A percentile compares a stretch with the other conserved stretches of the same genome.
These are phyloP conservation scores for Malassezia pachydermatis DNA, from an alignment of 1,284 basidiomycete species.

Conservation along the genomic window DNA sequence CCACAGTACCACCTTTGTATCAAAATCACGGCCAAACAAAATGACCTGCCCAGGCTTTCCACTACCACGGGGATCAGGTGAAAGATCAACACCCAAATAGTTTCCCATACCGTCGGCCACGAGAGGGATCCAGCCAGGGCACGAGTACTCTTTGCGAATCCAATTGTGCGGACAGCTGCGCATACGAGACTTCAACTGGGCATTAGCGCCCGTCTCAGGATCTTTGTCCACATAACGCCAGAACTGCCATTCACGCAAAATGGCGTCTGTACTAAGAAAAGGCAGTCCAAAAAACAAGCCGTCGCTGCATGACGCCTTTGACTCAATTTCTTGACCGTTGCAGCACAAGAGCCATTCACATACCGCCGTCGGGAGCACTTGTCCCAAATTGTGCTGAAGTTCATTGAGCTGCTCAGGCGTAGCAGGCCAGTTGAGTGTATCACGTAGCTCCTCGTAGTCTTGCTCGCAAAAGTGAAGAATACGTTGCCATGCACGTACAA, in stretches of 20 bases:
- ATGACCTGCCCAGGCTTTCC: slow-evolving; percentile 85
- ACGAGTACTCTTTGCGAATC: slow-evolving; percentile 80
- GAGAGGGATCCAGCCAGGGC: slow-evolving; percentile 89
- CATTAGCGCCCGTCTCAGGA: slow-evolving; percentile 34
- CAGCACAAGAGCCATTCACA: slow-evolving; percentile 40
- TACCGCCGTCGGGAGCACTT: slow-evolving; percentile 34
- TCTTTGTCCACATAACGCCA: slow-evolving; percentile 45
- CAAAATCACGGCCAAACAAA: slow-evolving; percentile 92
- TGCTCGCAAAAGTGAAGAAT: slow-evolving; percentile 35
- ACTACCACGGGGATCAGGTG: slow-evolving; percentile 54
- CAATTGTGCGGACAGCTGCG: slow-evolving; percentile 79
- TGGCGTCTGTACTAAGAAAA: slow-evolving; percentile 35
- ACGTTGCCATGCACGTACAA: slow-evolving; percentile 36
- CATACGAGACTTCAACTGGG: slow-evolving; percentile 54
- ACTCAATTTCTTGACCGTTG: slow-evolving; percentile 44
- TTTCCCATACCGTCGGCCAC: slow-evolving; percentile 87
- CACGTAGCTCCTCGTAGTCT: slow-evolving; percentile 39
- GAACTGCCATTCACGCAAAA: slow-evolving; percentile 42
- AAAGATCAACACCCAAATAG: slow-evolving; percentile 90
- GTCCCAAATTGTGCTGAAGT: slow-evolving; percentile 38
- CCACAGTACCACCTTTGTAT: slow-evolving; percentile 82
- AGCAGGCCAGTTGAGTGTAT: slow-evolving; percentile 45
- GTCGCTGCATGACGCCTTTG: slow-evolving; percentile 39
- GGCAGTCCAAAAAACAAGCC: slow-evolving; percentile 45
- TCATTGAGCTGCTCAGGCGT: slow-evolving; percentile 32